Base-by-base conservation (phyloP, 2,329 filamentous ascomycete genomes). In the Fonsecaea nubica region DNA sequence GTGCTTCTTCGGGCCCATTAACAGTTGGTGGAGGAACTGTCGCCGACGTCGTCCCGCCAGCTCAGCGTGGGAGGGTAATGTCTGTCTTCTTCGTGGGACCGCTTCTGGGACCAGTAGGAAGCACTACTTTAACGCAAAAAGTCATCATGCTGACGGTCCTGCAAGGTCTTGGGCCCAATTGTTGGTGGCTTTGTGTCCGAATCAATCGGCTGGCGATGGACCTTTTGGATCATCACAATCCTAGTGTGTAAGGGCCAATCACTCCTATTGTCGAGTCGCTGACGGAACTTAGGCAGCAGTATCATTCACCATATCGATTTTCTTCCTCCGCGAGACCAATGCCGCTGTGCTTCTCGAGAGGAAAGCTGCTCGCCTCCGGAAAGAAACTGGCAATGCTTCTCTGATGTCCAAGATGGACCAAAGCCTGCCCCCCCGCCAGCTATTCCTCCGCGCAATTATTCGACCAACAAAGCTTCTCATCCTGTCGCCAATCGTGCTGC, bases 381-480 rank as follows among this genome's bases (percentile, higher is more conserved):
- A 79, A 60, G 75, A 80, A 64, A 82, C 78, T 0, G 80, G 80
- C 10, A 80, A 82, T n/a, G 63, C 58, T 12, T 71, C 74, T 33
- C 66, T 72, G 1, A 71, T 66, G 54, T 77, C 76, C 0, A 76
- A 70, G 13, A 63, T 79, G 72, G 74, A 83, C 79, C 76, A 74
- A 77, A 40, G 21, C 18, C 12, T 35, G 21, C 15, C 30, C 13
- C 35, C 18, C 18, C 30, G 35, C n/a, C 21, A 92, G 90, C 75
- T 78, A 90, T 1, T 86, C 69, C 61, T 77, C 63, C 59, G 77
- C 74, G 71, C 77, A 1, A 78, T 86, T 7, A 75, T 79, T 0
- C 79, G 86, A 0, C 85, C 84, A 0, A 80, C 84, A 56, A 78
- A 82, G 38, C 77, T 87, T 68, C 77, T 87, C 4, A 76, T 80